Conservation (phyloP, 2,329 filamentous ascomycete genomes). For the Neofusicoccum sp. region DNA sequence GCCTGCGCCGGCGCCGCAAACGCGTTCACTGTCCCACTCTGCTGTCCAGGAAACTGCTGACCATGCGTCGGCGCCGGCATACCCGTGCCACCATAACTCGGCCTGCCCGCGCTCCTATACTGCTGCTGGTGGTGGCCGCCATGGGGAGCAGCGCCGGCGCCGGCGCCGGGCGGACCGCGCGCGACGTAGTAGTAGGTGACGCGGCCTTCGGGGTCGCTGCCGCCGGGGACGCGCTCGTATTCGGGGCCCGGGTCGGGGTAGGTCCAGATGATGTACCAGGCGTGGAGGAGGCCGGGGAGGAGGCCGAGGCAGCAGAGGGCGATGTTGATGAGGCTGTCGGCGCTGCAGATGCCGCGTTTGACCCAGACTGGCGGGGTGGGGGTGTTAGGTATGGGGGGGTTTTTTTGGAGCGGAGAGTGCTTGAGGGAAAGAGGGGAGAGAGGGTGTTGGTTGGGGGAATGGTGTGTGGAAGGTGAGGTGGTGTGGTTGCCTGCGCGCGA, state of each 20-base stretch:
- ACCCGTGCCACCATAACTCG: conserved; percentile 21
- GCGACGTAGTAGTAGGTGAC: conserved; percentile 74
- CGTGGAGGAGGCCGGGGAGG: conserved; percentile 84
- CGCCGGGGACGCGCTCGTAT: conserved; percentile 60
- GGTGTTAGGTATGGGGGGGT: conserved; percentile 20
- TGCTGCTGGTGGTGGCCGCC: neutral
- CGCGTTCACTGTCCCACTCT: conserved; percentile 22
- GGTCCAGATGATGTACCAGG: conserved; percentile 96
- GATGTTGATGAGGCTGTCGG: conserved; percentile 92
- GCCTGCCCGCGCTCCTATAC: conserved; percentile 18
- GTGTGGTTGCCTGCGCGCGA: conserved; percentile 19
- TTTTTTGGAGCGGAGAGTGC: too few relatives aligned
- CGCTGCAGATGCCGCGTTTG: conserved; percentile 88
- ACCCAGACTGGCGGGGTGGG: conserved; percentile 76
- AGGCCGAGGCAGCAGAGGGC: conserved; percentile 65
- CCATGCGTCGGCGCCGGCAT: conserved; percentile 33
- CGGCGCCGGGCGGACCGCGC: conserved; percentile 30
- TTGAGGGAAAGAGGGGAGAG: too few relatives aligned
- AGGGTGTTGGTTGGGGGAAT: conserved; percentile 4
- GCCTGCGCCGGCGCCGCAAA: conserved; percentile 15
- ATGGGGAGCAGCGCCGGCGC: neutral
- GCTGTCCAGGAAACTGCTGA: conserved; percentile 44
- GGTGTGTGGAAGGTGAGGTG: neutral
- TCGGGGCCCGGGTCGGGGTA: conserved; percentile 80
- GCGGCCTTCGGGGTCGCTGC: conserved; percentile 52